Base-by-base conservation (phyloP, 1,284 basidiomycete species). In the Ceratobasidium sp. region DNA sequence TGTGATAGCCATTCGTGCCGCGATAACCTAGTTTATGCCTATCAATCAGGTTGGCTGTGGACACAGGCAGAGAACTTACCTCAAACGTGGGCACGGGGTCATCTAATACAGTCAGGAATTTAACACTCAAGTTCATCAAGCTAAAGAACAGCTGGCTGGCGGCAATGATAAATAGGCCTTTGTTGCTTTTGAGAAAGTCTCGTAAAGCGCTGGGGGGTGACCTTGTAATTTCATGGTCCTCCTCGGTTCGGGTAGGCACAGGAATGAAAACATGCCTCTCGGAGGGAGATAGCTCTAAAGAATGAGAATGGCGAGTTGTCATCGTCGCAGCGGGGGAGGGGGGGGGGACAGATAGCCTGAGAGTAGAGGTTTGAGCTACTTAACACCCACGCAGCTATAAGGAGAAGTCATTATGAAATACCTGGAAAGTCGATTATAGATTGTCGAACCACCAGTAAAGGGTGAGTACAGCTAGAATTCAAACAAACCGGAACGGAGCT, bases 151-250 rank as follows among this genome's bases (percentile, higher is more conserved):
- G 25, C 35, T 70, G 69, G 31, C 57, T 52, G 20, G 35, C 34
- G 29, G 49, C 49, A n/a, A 70, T 67, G 32, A 70, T 52, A 25
- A 70, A 49, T 3, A 70, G 50, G 10, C 69, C 69, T 62, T 69
- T 7, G 29, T 69, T 67, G n/a, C 50, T 34, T 53, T 67, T 67
- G 50, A 40, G 32, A 17, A 67, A 67, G 10, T 67, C 62, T 13
- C 38, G 31, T 4, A 43, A n/a, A 22, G 62, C 25, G 29, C 35
- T 67, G 38, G 58, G 29, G n/a, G n/a, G 31, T 47, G 17, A 31
- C 12, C 31, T 3, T 7, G 50, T 49, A 10, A 15, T n/a, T 15
- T 34, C 25, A 8, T 29, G 47, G 20, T 40, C 47, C 13, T 67
- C 62, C 22, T 34, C 50, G 22, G 38, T 12, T 6, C 38, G 12